Evolutionary conservation across 306 rosid genomes (phyloP).

Genomic region (Gleditsia sinensis): DNA sequence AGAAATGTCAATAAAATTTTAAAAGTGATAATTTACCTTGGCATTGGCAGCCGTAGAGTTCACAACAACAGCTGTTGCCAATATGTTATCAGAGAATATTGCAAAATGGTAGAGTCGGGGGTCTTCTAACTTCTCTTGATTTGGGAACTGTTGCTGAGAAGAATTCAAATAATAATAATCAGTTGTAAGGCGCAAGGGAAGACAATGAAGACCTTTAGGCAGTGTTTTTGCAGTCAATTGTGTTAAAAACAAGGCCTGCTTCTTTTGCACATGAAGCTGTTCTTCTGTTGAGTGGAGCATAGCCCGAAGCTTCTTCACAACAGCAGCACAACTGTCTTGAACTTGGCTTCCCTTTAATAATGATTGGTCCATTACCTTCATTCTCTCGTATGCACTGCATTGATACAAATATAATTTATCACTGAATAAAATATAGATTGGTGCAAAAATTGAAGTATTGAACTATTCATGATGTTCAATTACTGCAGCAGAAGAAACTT

Average conservation of each 20-base stretch:
- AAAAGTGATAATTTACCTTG: slow-evolving; percentile 65
- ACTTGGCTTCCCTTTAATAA: slow-evolving; percentile 76
- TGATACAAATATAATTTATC: slow-evolving; percentile 23
- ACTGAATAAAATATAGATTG: slow-evolving; percentile 22
- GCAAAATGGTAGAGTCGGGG: slow-evolving; percentile 82
- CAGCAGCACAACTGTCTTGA: slow-evolving; percentile 78
- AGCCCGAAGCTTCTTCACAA: slow-evolving; percentile 91
- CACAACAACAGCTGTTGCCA: slow-evolving; percentile 91
- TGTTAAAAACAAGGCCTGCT: slow-evolving; percentile 88
- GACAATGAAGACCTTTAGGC: slow-evolving; percentile 98
- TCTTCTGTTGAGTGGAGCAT: slow-evolving; percentile 93
- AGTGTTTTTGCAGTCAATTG: slow-evolving; percentile 95
- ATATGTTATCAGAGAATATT: slow-evolving; percentile 86
- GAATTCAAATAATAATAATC: slow-evolving; percentile 79
- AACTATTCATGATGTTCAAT: too few species aligned
- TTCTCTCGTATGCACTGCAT: slow-evolving; percentile 72
- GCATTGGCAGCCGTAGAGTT: slow-evolving; percentile 81
- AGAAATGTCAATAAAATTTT: too few species aligned
- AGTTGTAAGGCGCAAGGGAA: slow-evolving; percentile 94
- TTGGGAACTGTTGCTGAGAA: slow-evolving; percentile 71
- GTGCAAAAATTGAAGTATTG: too few species aligned
- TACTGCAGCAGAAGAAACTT: slow-evolving; percentile 23
- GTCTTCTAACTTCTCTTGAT: slow-evolving; percentile 81
- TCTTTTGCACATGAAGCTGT: slow-evolving; percentile 86
- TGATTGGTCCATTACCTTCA: slow-evolving; percentile 81